phyloP scores from a whole-genome alignment of 371 early-diverging fungal genomes.

The Zopfochytrium polystomum region DNA sequence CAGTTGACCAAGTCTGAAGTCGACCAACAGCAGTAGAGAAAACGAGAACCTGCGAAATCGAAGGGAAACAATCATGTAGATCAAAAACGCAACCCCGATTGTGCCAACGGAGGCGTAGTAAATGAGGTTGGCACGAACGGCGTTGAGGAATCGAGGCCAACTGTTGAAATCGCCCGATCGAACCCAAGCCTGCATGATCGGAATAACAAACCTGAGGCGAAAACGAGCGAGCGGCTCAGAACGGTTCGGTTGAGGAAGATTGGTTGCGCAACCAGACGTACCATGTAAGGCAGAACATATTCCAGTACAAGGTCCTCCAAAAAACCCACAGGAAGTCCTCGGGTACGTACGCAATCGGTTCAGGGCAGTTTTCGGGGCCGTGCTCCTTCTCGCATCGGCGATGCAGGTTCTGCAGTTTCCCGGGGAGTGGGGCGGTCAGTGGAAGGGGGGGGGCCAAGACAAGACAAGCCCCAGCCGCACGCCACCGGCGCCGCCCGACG shows the following conservation, averaged over 20 bases:
- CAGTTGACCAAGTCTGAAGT: too few species aligned
- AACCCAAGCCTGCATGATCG: slow-evolving; percentile 79
- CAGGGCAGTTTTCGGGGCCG: slow-evolving; percentile 53
- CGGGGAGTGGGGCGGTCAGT: too few species aligned
- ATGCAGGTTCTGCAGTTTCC: too few species aligned
- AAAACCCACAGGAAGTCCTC: slow-evolving; percentile 65
- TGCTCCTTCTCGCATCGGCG: too few species aligned
- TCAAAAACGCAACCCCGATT: slow-evolving; percentile 53
- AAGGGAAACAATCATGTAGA: slow-evolving; percentile 65
- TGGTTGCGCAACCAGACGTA: slow-evolving; percentile 40
- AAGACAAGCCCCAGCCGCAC: too few species aligned
- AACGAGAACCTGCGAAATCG: slow-evolving; percentile 42
- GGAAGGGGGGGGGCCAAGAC: too few species aligned
- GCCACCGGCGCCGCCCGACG: too few species aligned
- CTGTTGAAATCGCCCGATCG: slow-evolving; percentile 80
- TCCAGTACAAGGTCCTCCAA: slow-evolving; percentile 90
- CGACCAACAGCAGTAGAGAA: slow-evolving; percentile 6
- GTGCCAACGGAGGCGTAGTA: slow-evolving; percentile 71
- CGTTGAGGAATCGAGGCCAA: slow-evolving; percentile 59
- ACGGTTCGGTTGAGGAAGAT: too few species aligned
- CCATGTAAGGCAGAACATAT: slow-evolving; percentile 85
- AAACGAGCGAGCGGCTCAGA: too few species aligned
- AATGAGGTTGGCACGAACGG: slow-evolving; percentile 72
- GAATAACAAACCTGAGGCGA: too few species aligned
- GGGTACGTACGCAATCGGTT: slow-evolving; percentile 74